Evolutionary conservation across 2,329 filamentous ascomycete genomes (phyloP).

Genomic region (Dothiorella sarmentorum): DNA sequence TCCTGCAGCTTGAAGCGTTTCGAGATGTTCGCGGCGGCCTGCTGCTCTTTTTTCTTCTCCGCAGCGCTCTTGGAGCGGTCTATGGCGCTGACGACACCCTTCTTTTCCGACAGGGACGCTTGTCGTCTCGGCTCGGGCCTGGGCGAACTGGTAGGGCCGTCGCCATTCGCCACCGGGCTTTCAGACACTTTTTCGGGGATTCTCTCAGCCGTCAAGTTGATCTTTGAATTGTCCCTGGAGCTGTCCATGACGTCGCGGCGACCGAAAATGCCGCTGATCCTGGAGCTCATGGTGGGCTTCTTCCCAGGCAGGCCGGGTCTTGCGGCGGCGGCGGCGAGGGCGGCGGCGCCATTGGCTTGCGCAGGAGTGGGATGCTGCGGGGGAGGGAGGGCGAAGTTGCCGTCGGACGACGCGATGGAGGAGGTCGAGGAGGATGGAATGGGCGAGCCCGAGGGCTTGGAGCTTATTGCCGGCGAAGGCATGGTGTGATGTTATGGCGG

Average conservation of each 20-base stretch:
- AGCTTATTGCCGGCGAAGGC: slow-evolving; percentile 28
- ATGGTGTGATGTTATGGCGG: slow-evolving; percentile 27
- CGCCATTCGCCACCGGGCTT: slow-evolving; percentile 28
- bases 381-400: slow-evolving; percentile 30
- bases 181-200: slow-evolving; percentile 30
- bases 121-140: slow-evolving; percentile 32
- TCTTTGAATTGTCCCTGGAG: slow-evolving; percentile 27
- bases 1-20: slow-evolving; percentile 56
- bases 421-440: slow-evolving; percentile 36
- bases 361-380: slow-evolving; percentile 21
- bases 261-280: slow-evolving; percentile 40
- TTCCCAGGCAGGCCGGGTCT: slow-evolving; percentile 28
- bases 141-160: slow-evolving; percentile 22
- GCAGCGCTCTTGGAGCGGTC: slow-evolving; percentile 19
- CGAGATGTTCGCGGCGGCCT: slow-evolving; percentile 26
- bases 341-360: slow-evolving; percentile 26
- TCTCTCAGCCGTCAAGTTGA: slow-evolving; percentile 19
- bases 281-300: slow-evolving; percentile 43
- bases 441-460: slow-evolving; percentile 31
- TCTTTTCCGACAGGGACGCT: slow-evolving; percentile 28
- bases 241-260: slow-evolving; percentile 26
- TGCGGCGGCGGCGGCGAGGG: slow-evolving; percentile 27
- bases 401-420: slow-evolving; percentile 38
- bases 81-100: not conserved
- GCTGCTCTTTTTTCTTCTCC: slow-evolving; percentile 28